Evolutionary conservation across 352 stramenopile genomes (phyloP).

Genomic region (Labyrinthula sp.): DNA sequence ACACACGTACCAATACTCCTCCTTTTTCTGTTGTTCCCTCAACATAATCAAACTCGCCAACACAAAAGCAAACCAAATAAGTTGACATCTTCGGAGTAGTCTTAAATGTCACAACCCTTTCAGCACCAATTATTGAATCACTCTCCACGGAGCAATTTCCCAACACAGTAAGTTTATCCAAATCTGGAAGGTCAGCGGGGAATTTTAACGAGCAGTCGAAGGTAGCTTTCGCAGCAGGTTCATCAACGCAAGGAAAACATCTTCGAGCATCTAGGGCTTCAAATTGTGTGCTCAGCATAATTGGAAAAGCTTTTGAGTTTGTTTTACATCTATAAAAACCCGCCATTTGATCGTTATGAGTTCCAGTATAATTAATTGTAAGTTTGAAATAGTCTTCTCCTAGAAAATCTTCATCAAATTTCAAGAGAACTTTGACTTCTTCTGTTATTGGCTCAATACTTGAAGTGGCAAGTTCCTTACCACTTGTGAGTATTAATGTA

Average conservation of each 20-base stretch:
- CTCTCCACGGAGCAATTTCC: constrained; percentile 77
- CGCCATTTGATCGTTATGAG: constrained; percentile 27
- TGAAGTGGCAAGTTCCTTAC: no score
- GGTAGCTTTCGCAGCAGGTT: constrained; percentile 79
- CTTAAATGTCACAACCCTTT: constrained; percentile 6
- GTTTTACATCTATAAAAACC: constrained; percentile 33
- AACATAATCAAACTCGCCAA: constrained; percentile 63
- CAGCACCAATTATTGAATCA: constrained; percentile 30
- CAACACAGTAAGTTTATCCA: constrained; percentile 65
- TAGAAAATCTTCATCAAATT: no score
- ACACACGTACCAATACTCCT: constrained; percentile 55
- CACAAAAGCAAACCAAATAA: constrained; percentile 80
- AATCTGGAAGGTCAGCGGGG: no score
- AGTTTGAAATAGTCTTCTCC: constrained; percentile 4
- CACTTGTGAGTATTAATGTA: no score
- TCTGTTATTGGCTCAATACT: no score
- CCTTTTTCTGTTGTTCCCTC: constrained; percentile 9
- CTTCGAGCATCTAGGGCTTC: constrained; percentile 63
- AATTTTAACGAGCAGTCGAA: no score
- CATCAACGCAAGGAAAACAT: constrained; percentile 91
- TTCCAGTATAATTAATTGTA: constrained; percentile 10
- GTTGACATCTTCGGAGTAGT: constrained; percentile 85
- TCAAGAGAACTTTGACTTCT: no score
- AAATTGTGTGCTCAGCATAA: constrained; percentile 75
- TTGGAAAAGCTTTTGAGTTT: constrained; percentile 47